phyloP scores from a whole-genome alignment of 306 rosid species.

The Quercus wislizeni region DNA sequence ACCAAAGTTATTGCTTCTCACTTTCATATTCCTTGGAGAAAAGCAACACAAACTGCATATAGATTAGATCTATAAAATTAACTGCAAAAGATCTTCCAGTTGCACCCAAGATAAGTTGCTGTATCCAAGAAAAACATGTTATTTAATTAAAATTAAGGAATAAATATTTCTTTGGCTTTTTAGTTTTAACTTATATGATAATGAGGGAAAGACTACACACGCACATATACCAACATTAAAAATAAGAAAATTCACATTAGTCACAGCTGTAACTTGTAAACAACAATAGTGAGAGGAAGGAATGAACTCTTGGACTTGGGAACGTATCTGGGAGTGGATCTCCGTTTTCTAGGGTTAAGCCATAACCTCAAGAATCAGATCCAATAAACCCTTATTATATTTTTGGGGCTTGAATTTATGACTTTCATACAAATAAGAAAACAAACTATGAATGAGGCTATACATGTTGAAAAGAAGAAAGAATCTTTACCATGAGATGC shows the following conservation, averaged over 20 bases:
- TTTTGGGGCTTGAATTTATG: conserved; percentile 2
- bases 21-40: neutral
- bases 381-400: conserved; percentile 2
- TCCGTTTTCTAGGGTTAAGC: conserved; percentile 11
- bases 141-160: neutral
- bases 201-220: neutral
- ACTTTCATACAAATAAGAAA: neutral
- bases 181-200: neutral
- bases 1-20: neutral
- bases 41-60: too few relatives aligned
- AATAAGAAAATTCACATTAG: neutral
- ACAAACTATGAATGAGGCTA: neutral
- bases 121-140: neutral
- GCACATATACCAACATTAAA: neutral
- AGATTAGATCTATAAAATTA: neutral
- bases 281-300: neutral
- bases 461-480: neutral
- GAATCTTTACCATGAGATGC: neutral
- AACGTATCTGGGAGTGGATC: conserved; percentile 10
- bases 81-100: neutral
- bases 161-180: neutral
- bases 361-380: conserved; percentile 19
- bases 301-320: neutral
- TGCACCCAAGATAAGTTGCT: neutral
- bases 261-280: conserved; percentile 5